Base-by-base conservation (phyloP, 148 eudicot species). In the Nepenthes mirabilis region DNA sequence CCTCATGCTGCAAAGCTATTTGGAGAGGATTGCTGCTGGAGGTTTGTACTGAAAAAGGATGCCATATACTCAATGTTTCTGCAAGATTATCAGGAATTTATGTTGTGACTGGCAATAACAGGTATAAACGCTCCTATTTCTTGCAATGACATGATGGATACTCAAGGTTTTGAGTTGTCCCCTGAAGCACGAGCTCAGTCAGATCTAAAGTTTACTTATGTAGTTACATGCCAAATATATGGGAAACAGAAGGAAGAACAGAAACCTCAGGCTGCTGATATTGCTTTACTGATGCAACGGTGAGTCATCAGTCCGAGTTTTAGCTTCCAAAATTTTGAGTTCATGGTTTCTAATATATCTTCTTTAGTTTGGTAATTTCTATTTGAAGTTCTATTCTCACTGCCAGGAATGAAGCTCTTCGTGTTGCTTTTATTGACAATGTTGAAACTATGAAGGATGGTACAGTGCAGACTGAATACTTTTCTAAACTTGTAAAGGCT, bases 111-210 rank as follows among this genome's bases (percentile, higher is more conserved):
- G 37, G 56, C 35, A 40, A 55, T 69, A 57, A n/a, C 72, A 89
- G 99, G 86, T 80, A 37, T 70, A 49, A 97, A 86, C 76, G 79
- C 82, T 67, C 79, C 83, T 60, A 37, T 76, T 45, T 64, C 80
- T 9, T 66, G 72, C 60, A 80, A 65, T 64, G 97, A 84, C 57
- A 68, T 66, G 37, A 64, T 72, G 65, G 72, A 84, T 74, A 79
- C 74, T 64, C 76, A 77, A 80, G 91, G 87, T 62, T 94, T 84
- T 74, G 97, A 94, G 67, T 72, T 94, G 67, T 86, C 95, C 66
- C 99, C 97, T 43, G 95, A 89, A 65, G 87, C 97, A 65, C 87
- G 99, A 66, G 99, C 95, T 58, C 95, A 86, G 69, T 91, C 97
- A 47, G 99, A 94, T 80, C 72, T 94, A 51, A 94, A 94, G 69